A percentile compares a stretch with the other conserved stretches of the same genome.
phyloP scores from a whole-genome alignment of 2,329 filamentous ascomycete species.

The Botrytis medusae region DNA sequence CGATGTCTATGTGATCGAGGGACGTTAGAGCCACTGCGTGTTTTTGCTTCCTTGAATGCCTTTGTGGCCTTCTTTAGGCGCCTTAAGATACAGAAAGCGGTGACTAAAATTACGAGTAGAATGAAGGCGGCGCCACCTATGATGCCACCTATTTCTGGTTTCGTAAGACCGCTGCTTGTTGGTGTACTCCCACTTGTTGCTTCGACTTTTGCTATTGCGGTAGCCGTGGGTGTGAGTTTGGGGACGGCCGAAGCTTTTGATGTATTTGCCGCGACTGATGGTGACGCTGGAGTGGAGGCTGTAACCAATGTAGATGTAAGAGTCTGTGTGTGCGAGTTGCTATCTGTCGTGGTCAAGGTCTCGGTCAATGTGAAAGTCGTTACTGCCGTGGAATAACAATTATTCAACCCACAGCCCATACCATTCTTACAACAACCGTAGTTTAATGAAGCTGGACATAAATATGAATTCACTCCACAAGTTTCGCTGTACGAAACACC shows the following conservation, averaged over 20 bases:
- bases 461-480: slow-evolving; percentile 48
- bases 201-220: slow-evolving; percentile 31
- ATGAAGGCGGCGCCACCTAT: slow-evolving; percentile 52
- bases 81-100: slow-evolving; percentile 51
- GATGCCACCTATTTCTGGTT: slow-evolving; percentile 52
- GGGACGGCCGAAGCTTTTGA: slow-evolving; percentile 25
- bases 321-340: slow-evolving; percentile 43
- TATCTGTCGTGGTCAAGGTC: slow-evolving; percentile 48
- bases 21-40: slow-evolving; percentile 28
- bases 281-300: slow-evolving; percentile 42
- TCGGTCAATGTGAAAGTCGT: slow-evolving; percentile 48
- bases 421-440: slow-evolving; percentile 55
- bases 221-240: slow-evolving; percentile 28
- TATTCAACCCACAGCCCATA: slow-evolving; percentile 49
- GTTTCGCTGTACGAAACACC: slow-evolving; percentile 44
- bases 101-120: slow-evolving; percentile 49
- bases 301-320: slow-evolving; percentile 44
- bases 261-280: slow-evolving; percentile 25
- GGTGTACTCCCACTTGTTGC: slow-evolving; percentile 41
- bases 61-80: slow-evolving; percentile 45
- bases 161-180: slow-evolving; percentile 32
- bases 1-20: slow-evolving; percentile 23
- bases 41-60: slow-evolving; percentile 37
- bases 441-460: slow-evolving; percentile 51
- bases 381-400: slow-evolving; percentile 51